Evolutionary conservation across 2,329 filamentous ascomycete genomes (phyloP).

Genomic region (Didymosphaeria variabile): DNA sequence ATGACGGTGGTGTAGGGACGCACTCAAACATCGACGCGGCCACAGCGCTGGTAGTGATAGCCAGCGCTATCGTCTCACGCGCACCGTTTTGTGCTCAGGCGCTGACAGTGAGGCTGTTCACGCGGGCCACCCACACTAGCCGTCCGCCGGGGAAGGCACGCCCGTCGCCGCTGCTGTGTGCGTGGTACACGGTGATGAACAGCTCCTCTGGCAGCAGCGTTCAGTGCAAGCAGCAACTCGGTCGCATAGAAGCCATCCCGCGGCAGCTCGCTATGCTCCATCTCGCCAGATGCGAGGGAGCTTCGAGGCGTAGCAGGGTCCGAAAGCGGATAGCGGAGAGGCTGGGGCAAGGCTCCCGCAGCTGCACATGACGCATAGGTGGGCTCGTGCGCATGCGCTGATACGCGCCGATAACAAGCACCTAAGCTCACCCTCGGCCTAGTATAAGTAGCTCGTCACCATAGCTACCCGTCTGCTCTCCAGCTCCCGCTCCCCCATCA

Average conservation of each 20-base stretch:
- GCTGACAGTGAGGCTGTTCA: constrained; percentile 23
- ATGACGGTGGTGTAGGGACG: constrained; percentile 17
- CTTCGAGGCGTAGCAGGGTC: neutral
- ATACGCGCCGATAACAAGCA: constrained; percentile 14
- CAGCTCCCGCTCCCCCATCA: constrained; percentile 40
- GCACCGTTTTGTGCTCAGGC: constrained; percentile 25
- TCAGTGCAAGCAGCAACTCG: neutral
- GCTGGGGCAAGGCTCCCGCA: constrained; percentile 4
- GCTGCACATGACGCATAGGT: constrained; percentile 22
- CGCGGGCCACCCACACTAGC: constrained; percentile 20
- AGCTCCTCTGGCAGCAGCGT: neutral
- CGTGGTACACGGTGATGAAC: neutral
- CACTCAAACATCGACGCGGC: constrained; percentile 10
- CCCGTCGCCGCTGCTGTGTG: constrained; percentile 5
- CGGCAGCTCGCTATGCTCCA: neutral
- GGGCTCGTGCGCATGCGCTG: constrained; percentile 25
- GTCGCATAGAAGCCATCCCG: neutral
- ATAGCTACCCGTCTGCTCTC: constrained; percentile 33
- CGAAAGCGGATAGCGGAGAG: neutral
- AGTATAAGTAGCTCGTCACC: constrained; percentile 43
- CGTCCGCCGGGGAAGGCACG: constrained; percentile 23
- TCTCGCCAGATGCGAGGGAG: neutral
- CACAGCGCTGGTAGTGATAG: neutral
- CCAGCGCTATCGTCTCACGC: constrained; percentile 26
- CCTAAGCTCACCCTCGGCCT: constrained; percentile 25